These are phyloP conservation scores for Aethionema arabicum DNA, from an alignment of 345 rosid species.

Conservation along the genomic window DNA sequence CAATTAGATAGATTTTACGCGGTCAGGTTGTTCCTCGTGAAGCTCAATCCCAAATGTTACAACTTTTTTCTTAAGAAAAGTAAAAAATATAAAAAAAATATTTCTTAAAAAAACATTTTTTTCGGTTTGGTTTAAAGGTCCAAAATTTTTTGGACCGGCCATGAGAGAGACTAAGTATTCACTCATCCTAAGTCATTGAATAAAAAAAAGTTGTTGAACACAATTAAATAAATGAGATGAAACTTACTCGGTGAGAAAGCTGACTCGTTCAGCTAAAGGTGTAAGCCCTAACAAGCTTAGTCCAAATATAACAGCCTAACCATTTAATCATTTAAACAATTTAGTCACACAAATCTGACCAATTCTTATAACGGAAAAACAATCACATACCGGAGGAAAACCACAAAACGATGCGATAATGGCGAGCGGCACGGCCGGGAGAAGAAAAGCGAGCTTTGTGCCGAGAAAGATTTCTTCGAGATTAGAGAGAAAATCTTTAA, in stretches of 20 bases:
- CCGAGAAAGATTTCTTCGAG: slow-evolving; percentile 88
- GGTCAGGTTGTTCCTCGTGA: too few relatives aligned
- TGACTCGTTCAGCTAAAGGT: slow-evolving; percentile 92
- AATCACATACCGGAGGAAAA: slow-evolving; percentile 54
- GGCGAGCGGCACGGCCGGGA: slow-evolving; percentile 78
- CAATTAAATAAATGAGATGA: slow-evolving; percentile 4
- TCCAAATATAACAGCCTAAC: slow-evolving; percentile 70
- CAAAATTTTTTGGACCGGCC: too few relatives aligned
- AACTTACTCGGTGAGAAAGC: slow-evolving; percentile 94
- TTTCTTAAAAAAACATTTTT: too few relatives aligned
- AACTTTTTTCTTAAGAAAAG: too few relatives aligned
- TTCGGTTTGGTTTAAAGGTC: too few relatives aligned
- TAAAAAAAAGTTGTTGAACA: background rate
- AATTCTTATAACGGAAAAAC: background rate
- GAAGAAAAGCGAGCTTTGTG: slow-evolving; percentile 80
- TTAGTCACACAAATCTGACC: background rate
- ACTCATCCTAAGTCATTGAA: background rate
- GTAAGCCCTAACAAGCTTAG: slow-evolving; percentile 85
- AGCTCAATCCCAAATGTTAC: too few relatives aligned
- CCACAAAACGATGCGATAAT: slow-evolving; percentile 51
- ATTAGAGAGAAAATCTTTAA: slow-evolving; percentile 56
- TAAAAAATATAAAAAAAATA: too few relatives aligned
- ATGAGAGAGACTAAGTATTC: background rate
- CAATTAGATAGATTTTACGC: too few relatives aligned
- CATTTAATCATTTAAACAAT: background rate